Evolutionary conservation across 208 protist genomes (phyloP).

Genomic region (Polymyxa betae): DNA sequence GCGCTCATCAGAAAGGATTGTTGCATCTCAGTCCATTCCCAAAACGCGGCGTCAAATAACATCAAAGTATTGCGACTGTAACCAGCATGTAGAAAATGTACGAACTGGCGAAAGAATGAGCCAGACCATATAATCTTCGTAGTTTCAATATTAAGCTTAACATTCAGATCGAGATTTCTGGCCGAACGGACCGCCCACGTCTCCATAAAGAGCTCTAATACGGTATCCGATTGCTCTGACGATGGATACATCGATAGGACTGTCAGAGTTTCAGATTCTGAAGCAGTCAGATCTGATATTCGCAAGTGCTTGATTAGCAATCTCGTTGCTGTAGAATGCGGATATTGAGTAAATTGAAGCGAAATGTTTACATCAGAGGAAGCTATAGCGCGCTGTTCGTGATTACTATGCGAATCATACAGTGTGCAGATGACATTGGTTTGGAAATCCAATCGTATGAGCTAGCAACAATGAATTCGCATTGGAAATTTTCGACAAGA

Average conservation of each 20-base stretch:
- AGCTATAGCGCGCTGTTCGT: not conserved
- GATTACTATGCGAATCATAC: not conserved
- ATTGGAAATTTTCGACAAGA: not conserved
- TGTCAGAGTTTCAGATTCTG: not conserved
- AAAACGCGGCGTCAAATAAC: constrained; percentile 39
- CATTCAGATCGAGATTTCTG: not conserved
- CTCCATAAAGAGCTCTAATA: not conserved
- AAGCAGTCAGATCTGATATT: not conserved
- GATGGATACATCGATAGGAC: constrained; percentile 25
- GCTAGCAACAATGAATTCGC: not conserved
- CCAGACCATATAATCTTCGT: constrained; percentile 7
- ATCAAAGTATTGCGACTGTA: not conserved
- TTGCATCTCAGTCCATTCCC: constrained; percentile 40
- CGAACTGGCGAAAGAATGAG: not conserved
- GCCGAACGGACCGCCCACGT: not conserved
- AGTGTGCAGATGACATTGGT: constrained; percentile 20
- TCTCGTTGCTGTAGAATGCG: not conserved
- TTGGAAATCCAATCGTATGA: not conserved
- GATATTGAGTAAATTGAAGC: not conserved
- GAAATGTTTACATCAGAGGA: not conserved
- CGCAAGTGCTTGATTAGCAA: constrained; percentile 4
- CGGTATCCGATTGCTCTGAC: not conserved
- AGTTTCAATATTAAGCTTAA: constrained; percentile 21
- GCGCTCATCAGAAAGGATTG: constrained; percentile 26
- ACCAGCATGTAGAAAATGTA: not conserved